These are phyloP conservation scores for Oryza punctata DNA, from an alignment of 176 grass and related monocot species.

Conservation along the genomic window DNA sequence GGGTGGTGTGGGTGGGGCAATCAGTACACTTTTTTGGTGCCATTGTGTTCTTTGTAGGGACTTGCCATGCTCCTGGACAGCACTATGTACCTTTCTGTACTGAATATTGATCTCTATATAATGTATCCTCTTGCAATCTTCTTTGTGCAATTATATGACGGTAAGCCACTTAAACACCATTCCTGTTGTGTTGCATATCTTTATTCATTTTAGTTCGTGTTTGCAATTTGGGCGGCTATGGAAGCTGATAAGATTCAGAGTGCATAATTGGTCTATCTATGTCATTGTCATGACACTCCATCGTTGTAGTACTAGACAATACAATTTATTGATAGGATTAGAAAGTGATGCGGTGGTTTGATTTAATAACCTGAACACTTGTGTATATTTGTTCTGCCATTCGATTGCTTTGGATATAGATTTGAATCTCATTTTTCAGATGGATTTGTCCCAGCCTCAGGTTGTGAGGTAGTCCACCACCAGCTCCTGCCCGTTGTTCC, in stretches of 20 bases:
- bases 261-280: background rate
- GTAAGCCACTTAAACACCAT: background rate
- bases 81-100: background rate
- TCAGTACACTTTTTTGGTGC: background rate
- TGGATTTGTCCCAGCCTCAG: background rate
- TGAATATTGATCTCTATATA: conserved; percentile 11
- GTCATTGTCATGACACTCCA: conserved; percentile 3
- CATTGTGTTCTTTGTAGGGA: background rate
- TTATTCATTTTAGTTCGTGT: background rate
- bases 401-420: background rate
- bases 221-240: background rate
- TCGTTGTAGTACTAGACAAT: background rate
- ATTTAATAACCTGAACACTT: background rate
- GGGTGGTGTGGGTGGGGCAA: background rate
- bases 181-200: background rate
- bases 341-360: conserved; percentile 1
- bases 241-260: background rate
- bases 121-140: background rate
- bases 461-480: too few relatives aligned
- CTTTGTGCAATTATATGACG: conserved; percentile 3
- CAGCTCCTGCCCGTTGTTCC: background rate
- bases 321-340: conserved; percentile 20
- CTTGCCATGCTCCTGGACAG: background rate
- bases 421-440: background rate
- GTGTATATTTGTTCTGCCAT: background rate